A percentile compares a stretch with the other conserved stretches of the same genome.
Evolutionary conservation across 208 protist genomes (phyloP).

Genomic region (Trypanosoma grayi): DNA sequence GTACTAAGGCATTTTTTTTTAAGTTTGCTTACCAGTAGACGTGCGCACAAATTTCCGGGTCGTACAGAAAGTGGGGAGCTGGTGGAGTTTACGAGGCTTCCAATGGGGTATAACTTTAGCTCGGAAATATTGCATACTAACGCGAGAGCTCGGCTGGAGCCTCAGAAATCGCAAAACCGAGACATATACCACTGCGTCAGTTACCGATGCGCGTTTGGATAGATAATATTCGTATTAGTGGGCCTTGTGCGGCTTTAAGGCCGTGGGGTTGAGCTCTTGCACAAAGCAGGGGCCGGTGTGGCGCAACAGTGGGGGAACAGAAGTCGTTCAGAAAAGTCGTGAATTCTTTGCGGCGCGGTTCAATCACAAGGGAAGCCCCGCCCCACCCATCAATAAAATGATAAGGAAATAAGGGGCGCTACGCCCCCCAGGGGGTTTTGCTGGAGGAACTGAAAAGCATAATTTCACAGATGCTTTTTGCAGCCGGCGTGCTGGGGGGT

Average conservation of each 20-base stretch:
- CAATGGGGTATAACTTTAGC: slow-evolving; percentile 1
- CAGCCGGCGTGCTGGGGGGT: too few species aligned
- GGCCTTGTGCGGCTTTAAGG: too few species aligned
- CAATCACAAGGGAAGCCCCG: neutral
- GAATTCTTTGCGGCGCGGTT: neutral
- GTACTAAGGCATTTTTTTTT: neutral
- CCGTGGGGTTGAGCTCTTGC: neutral
- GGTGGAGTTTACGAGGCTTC: neutral
- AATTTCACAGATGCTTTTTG: too few species aligned
- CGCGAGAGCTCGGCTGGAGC: neutral
- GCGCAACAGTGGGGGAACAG: neutral
- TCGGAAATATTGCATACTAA: slow-evolving; percentile 7
- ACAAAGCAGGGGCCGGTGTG: neutral
- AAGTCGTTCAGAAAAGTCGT: neutral
- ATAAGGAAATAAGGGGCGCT: neutral
- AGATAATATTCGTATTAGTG: neutral
- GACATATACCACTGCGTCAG: neutral
- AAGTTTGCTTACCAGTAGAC: neutral
- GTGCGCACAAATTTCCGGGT: slow-evolving; percentile 1
- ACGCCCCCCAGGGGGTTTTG: neutral
- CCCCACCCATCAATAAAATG: neutral
- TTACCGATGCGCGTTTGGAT: neutral
- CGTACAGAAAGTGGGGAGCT: slow-evolving; percentile 3
- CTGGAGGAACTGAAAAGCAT: neutral
- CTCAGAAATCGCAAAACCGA: neutral